phyloP scores from a whole-genome alignment of 2,329 filamentous ascomycete species.

The Apiospora sp. region DNA sequence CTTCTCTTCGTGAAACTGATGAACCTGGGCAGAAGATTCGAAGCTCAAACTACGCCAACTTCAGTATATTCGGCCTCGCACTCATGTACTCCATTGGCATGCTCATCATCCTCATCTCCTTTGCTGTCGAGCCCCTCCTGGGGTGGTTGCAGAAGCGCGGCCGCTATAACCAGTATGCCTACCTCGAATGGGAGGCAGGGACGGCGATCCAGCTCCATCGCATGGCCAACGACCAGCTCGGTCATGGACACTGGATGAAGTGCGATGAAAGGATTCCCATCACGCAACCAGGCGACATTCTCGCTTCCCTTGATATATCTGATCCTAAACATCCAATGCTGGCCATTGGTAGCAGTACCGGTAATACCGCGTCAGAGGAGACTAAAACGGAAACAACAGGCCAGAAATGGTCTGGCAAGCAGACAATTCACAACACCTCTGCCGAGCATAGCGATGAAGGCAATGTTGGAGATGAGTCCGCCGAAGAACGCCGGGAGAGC shows the following conservation, averaged over 20 bases:
- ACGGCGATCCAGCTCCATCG: constrained; percentile 12
- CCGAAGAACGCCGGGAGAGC: no score
- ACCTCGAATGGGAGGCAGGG: constrained; percentile 1
- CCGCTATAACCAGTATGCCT: background rate
- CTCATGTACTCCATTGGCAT: background rate
- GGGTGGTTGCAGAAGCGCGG: background rate
- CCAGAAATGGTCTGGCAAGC: no score
- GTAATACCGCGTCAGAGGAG: no score
- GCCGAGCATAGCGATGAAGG: no score
- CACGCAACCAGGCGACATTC: background rate
- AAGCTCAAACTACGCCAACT: background rate
- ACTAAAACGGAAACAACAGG: no score
- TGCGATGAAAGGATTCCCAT: background rate
- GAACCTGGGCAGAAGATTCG: background rate
- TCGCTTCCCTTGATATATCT: background rate
- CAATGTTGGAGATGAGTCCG: no score
- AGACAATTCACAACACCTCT: no score
- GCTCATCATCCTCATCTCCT: background rate
- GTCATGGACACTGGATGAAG: background rate
- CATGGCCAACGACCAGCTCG: background rate
- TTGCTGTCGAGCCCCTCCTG: background rate
- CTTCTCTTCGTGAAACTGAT: no score
- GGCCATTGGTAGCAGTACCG: background rate
- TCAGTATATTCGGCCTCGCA: background rate
- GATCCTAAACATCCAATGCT: background rate